These are phyloP conservation scores for Plectranthus barbatus DNA, from an alignment of 257 asterid genomes.

Conservation along the genomic window DNA sequence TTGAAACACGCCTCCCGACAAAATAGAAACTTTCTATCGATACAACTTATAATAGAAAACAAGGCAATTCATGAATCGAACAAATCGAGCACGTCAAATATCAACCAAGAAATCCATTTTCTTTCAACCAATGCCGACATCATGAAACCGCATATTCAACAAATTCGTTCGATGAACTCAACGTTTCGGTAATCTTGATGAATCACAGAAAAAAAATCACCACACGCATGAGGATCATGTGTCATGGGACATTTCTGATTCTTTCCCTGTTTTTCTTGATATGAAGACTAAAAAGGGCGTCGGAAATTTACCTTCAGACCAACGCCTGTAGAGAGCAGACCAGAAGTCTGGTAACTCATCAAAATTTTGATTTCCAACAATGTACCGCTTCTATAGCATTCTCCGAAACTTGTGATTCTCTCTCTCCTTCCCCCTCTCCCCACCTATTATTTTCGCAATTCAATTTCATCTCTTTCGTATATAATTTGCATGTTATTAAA, in stretches of 20 bases:
- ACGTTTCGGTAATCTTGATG: slow-evolving; percentile 15
- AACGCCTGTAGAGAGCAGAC: slow-evolving; percentile 45
- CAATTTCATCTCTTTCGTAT: too few species aligned
- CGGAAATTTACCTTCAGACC: slow-evolving; percentile 44
- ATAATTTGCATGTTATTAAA: too few species aligned
- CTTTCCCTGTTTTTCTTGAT: not conserved
- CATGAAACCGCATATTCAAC: not conserved
- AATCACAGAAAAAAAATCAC: not conserved
- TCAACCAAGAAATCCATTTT: not conserved
- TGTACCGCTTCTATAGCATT: slow-evolving; percentile 30
- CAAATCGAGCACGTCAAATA: slow-evolving; percentile 10
- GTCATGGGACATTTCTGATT: not conserved
- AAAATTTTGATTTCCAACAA: slow-evolving; percentile 32
- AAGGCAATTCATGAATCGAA: not conserved
- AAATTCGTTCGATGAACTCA: not conserved
- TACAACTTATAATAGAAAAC: slow-evolving; percentile 1
- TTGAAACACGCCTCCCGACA: slow-evolving; percentile 9
- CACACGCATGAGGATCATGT: not conserved
- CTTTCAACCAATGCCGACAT: not conserved
- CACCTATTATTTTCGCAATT: too few species aligned
- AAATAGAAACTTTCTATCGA: slow-evolving; percentile 19
- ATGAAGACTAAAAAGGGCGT: not conserved
- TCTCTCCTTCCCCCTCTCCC: slow-evolving; percentile 4
- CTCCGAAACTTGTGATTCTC: slow-evolving; percentile 33
- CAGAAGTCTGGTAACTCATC: slow-evolving; percentile 38